Base-by-base conservation (phyloP, 2,329 filamentous ascomycete species). In the Gaeumannomyces tritici region DNA sequence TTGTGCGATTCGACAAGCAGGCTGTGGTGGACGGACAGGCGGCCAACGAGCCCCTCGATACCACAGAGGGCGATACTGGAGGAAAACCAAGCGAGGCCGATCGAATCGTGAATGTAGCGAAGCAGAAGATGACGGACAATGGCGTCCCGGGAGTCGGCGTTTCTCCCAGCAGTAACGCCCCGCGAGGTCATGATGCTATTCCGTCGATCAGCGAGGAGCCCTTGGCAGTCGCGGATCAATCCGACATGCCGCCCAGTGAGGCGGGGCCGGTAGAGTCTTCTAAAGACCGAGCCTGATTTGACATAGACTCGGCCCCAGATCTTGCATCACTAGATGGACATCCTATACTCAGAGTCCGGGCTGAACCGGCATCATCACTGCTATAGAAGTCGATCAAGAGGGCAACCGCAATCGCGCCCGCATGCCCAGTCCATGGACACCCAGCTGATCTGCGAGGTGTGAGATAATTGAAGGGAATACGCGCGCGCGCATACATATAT, bases 1-100 rank as follows among this genome's bases (percentile, higher is more conserved):
- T 99, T 65, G 90, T 99, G 35, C 90, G 95, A 51, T 89, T 99
- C 68, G 90, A 98, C 73, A 88, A 82, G 69, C 76, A 81, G 12
- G 80, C 80, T 4, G 71, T 81, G 5, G 68, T 79, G 3, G 78
- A 82, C 47, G 77, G 74, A 47, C 80, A 82, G 64, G 77, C 76
- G 63, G 77, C 77, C 68, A 79, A 78, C 61, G 75, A 78, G 57
- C 74, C 73, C 61, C 74, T 76, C 7, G 42, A 51, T 60, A 83
- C 82, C 28, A 79, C 81, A n/a, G 80, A 81, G 66, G 79, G 79
- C 9, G 83, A 85, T 26, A 71, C 72, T 7, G 63, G 69, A 15
- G 72, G 75, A 55, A 83, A 79, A 68, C 73, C 83, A 62, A 85
- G 79, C 68, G 85, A 87, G 73, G 79, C 79, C 2, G 85, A 87